phyloP scores from a whole-genome alignment of 2,329 filamentous ascomycete genomes.

The Sporothrix curviconia region DNA sequence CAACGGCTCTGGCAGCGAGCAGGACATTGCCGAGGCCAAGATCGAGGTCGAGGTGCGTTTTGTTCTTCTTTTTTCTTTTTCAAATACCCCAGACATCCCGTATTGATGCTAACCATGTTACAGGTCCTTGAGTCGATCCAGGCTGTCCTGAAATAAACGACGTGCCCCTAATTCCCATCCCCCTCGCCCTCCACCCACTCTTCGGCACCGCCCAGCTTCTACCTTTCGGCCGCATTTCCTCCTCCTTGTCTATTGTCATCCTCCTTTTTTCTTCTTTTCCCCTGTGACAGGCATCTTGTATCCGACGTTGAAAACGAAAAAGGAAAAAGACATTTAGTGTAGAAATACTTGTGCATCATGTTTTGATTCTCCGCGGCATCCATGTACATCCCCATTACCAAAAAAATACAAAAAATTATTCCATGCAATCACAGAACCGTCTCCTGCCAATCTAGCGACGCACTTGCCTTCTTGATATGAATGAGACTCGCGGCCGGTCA shows the following conservation, averaged over 20 bases:
- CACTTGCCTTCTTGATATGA: no score
- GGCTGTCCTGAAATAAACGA: slow-evolving; percentile 66
- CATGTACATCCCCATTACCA: slow-evolving; percentile 3
- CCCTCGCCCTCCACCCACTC: neutral
- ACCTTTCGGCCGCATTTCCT: neutral
- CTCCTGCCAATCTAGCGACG: no score
- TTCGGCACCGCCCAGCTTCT: neutral
- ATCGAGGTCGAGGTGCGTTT: slow-evolving; percentile 99
- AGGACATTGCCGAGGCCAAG: slow-evolving; percentile 97
- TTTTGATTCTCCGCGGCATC: slow-evolving; percentile 12
- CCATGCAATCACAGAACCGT: neutral
- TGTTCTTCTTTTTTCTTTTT: neutral
- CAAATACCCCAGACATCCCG: neutral
- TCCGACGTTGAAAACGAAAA: neutral
- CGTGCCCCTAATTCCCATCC: neutral
- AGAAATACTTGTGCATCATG: slow-evolving; percentile 30
- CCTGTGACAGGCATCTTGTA: neutral
- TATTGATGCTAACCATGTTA: neutral
- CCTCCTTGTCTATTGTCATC: neutral
- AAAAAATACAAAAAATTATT: neutral
- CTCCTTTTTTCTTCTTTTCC: neutral
- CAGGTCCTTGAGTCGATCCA: slow-evolving; percentile 80
- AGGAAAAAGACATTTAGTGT: slow-evolving; percentile 27
- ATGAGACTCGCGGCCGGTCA: no score
- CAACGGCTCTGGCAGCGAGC: slow-evolving; percentile 83